Base-by-base conservation (phyloP, 2,329 filamentous ascomycete species). In the Calonectria pseudoturangicola region DNA sequence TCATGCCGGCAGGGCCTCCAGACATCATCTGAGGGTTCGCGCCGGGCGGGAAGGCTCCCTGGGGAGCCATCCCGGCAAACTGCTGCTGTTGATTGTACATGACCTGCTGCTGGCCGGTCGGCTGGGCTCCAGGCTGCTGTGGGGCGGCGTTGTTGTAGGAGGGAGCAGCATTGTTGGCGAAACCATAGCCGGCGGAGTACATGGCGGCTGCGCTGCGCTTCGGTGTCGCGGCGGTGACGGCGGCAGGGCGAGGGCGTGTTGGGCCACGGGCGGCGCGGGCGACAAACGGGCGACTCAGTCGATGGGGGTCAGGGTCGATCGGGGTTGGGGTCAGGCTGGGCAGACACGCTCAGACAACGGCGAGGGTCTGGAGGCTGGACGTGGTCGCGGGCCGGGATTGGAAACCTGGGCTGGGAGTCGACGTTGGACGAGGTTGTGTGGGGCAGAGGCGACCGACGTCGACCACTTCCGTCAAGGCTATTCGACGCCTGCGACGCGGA, bases 21-120 rank as follows among this genome's bases (percentile, higher is more conserved):
- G 85, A 84, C 86, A 90, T 90, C 88, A 91, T 90, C 83, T 89
- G 84, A 66, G 86, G 84, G 76, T 88, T 90, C 66, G 87, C 87
- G 75, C 85, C 87, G 60, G 86, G 86, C 63, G 85, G 85, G 77
- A 90, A 91, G 74, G 82, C 84, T 72, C 84, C 85, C 80, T 90
- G 89, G 70, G 86, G 84, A 67, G 84, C 85, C 88, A 91, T 90
- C 78, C 82, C 83, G 66, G 87, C 84, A 77, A 88, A 91, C 83
- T 89, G 89, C 81, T 90, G 89, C 71, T 86, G 85, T 73, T 83
- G 83, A 81, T 89, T 90, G 83, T 90, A 92, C 89, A 91, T 91
- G 85, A 90, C 88, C 82, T 88, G 88, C 79, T 88, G 87, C 79
- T 88, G 87, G 68, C 82, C 83, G 71, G 83, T 84, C 72, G 84